Percentiles rank a stretch among this genome's conserved stretches.
Conservation (phyloP, 768 basidiomycete genomes). For the Symmetrospora coprosmae region DNA sequence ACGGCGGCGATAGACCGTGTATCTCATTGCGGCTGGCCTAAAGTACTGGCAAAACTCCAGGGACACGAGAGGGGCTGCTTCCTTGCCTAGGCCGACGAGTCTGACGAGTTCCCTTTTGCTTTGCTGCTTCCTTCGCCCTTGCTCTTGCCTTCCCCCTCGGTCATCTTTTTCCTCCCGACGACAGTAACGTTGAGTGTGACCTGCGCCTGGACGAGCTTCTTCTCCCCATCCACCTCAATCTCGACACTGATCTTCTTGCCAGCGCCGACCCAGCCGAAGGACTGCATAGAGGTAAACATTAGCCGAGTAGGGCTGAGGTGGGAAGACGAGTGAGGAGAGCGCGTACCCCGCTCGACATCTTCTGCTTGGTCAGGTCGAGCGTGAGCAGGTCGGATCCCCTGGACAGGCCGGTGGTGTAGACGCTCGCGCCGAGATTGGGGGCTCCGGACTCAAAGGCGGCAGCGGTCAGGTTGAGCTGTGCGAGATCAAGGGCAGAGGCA, state of each 20-base stretch:
- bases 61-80: too few relatives aligned
- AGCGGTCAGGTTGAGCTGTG: slow-evolving; percentile 1
- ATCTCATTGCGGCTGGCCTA: too few relatives aligned
- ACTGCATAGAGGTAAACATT: too few relatives aligned
- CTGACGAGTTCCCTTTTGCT: neutral
- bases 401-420: neutral
- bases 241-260: neutral
- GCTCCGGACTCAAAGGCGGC: neutral
- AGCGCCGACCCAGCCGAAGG: neutral
- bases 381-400: neutral
- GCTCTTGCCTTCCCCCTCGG: neutral
- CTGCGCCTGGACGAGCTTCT: neutral
- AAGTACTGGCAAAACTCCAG: too few relatives aligned
- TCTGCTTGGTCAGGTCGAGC: neutral
- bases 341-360: neutral
- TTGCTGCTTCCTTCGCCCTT: neutral
- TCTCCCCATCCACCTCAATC: slow-evolving; percentile 8
- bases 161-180: neutral
- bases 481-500: too few relatives aligned
- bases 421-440: neutral
- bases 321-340: too few relatives aligned
- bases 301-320: too few relatives aligned
- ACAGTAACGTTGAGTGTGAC: slow-evolving; percentile 6
- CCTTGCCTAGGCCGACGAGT: neutral
- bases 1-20: neutral